These are phyloP conservation scores for Phoenix roebelenii DNA, from an alignment of 176 grass and related monocot genomes.

Conservation along the genomic window DNA sequence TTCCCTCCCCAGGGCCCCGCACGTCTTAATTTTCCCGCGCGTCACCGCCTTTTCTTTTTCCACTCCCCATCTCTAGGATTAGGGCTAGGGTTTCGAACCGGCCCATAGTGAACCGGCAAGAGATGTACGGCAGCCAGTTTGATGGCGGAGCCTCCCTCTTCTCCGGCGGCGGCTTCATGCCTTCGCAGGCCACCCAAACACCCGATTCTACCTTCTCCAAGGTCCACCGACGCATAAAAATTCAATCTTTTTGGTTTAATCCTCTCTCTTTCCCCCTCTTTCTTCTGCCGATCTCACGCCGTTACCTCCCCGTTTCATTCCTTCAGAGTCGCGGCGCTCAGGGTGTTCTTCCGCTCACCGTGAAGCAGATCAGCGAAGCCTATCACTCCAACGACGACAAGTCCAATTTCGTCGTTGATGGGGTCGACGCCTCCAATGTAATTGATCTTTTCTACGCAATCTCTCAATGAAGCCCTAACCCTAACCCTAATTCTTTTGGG, in stretches of 20 bases:
- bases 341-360: conserved; percentile 60
- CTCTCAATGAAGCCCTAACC: no score
- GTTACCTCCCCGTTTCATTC: background rate
- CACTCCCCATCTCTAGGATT: conserved; percentile 16
- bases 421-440: conserved; percentile 72
- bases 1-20: no score
- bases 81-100: conserved; percentile 32
- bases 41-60: background rate
- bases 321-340: conserved; percentile 36
- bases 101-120: background rate
- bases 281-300: background rate
- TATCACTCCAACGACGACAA: conserved; percentile 54
- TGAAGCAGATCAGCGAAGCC: conserved; percentile 85
- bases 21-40: no score
- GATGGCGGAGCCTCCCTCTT: conserved; percentile 46
- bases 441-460: background rate
- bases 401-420: conserved; percentile 65
- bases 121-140: conserved; percentile 44
- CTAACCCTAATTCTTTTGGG: no score
- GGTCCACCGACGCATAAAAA: conserved; percentile 19
- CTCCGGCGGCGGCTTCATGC: conserved; percentile 86
- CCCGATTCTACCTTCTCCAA: conserved; percentile 42
- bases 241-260: background rate
- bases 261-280: background rate
- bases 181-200: conserved; percentile 57